Evolutionary conservation across 1,284 basidiomycete species (phyloP).

Genomic region (Ustilago crameri): DNA sequence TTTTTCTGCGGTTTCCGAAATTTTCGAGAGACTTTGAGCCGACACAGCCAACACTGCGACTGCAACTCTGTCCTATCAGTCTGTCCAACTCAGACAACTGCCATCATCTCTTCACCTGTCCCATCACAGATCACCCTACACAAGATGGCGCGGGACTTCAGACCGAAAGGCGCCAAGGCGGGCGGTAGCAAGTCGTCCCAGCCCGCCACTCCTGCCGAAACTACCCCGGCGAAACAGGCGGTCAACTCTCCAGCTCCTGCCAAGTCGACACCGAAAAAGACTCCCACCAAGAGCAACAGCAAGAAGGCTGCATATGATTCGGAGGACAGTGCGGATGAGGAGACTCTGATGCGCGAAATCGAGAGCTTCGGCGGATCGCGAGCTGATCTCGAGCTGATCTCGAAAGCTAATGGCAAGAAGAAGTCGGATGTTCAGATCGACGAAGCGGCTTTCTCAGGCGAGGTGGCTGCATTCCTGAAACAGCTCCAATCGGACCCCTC

Average conservation of each 20-base stretch:
- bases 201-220: constrained; percentile 2
- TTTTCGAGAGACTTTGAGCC: constrained; percentile 17
- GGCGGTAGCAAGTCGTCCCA: constrained; percentile 4
- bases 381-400: constrained; percentile 45
- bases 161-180: constrained; percentile 47
- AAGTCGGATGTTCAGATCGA: constrained; percentile 36
- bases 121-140: constrained; percentile 6
- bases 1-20: constrained; percentile 11
- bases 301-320: constrained; percentile 36
- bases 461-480: constrained; percentile 43
- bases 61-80: constrained; percentile 2
- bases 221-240: neutral
- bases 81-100: neutral
- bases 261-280: constrained; percentile 26
- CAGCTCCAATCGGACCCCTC: constrained; percentile 28
- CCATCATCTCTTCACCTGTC: neutral
- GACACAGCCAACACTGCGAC: neutral
- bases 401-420: constrained; percentile 30
- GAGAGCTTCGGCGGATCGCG: constrained; percentile 44
- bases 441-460: constrained; percentile 33
- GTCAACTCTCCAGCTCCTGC: constrained; percentile 6
- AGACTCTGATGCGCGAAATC: constrained; percentile 44
- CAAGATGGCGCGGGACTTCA: constrained; percentile 55
- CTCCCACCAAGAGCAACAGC: constrained; percentile 6
- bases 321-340: constrained; percentile 46